Base-by-base conservation (phyloP, 441 rosid species). In the Erodium chrysanthum region DNA sequence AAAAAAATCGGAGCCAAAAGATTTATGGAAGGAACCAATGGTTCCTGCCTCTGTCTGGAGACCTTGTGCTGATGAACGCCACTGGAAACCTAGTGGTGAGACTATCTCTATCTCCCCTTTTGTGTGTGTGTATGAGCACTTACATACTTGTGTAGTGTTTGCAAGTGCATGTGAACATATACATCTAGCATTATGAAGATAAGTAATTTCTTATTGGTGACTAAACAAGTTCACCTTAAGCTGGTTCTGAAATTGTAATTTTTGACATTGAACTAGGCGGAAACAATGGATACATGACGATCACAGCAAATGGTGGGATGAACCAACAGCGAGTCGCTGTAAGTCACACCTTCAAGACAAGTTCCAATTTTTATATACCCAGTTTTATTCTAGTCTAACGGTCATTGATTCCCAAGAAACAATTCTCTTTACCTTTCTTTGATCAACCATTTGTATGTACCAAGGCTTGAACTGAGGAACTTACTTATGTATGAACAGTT, bases 261-360 rank as follows among this genome's bases (percentile, higher is more conserved):
- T 54, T 20, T 52, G 18, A 35, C 15, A 46, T 46, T 42, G 15
- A 25, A 17, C 18, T 70, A 91, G 99, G 79, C 66, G 96, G 92
- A 58, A 86, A 77, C 63, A 95, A 87, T 66, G 99, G 99, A 77
- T 95, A 89, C 78, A 78, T 95, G 71, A 70, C 86, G 84, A 75
- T 91, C 66, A 92, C 99, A 67, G 97, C 97, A 72, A 95, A 95
- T 84, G 99, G 99, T 64, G 99, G 99, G 21, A 84, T 95, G 37
- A 95, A 88, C 78, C 99, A 95, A 84, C 99, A 92, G 76, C 79
- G 97, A 74, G 99, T 95, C 22, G 97, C 99, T 75, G 99, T 91
- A 84, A 88, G 96, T 73, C 68, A 17, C 76, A 11, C 66, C 33
- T 56, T n/a, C 60, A 65, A 42, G 58, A 22, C 23, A 18, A 74